Conservation (phyloP, 1,139 yeast species). For the Geotrichum macrosporum region DNA sequence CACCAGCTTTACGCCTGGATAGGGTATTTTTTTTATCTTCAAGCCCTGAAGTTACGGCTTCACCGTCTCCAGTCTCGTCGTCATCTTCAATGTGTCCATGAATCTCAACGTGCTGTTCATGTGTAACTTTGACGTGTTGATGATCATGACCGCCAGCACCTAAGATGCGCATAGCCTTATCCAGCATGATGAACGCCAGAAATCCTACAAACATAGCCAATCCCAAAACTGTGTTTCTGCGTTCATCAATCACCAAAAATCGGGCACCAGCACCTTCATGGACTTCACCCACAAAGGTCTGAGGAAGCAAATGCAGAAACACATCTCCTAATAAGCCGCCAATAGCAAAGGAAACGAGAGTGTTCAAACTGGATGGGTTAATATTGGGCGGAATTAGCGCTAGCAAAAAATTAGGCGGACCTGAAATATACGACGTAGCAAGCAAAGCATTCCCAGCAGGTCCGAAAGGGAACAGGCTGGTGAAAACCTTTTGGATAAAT, state of each 20-base stretch:
- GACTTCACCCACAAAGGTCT: slow-evolving; percentile 52
- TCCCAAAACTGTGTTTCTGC: slow-evolving; percentile 48
- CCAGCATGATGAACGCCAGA: slow-evolving; percentile 51
- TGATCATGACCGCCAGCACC: slow-evolving; percentile 40
- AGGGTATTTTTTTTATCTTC: slow-evolving; percentile 18
- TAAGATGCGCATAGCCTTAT: slow-evolving; percentile 51
- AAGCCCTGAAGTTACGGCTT: slow-evolving; percentile 19
- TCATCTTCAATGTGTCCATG: slow-evolving; percentile 22
- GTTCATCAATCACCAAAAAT: slow-evolving; percentile 48
- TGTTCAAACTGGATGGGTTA: slow-evolving; percentile 45
- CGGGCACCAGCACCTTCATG: slow-evolving; percentile 40
- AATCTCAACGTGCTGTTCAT: slow-evolving; percentile 16
- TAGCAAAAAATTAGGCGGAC: slow-evolving; percentile 56
- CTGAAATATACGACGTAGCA: slow-evolving; percentile 59
- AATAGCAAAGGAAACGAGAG: slow-evolving; percentile 60
- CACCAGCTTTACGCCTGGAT: slow-evolving; percentile 6
- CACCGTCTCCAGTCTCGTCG: slow-evolving; percentile 29
- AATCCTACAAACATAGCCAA: slow-evolving; percentile 55
- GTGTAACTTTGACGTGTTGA: slow-evolving; percentile 43
- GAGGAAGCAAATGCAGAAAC: slow-evolving; percentile 61
- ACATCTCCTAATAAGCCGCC: slow-evolving; percentile 71
- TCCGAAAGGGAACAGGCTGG: slow-evolving; percentile 48
- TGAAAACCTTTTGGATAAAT: slow-evolving; percentile 29
- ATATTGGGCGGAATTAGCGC: slow-evolving; percentile 50
- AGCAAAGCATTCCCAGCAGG: slow-evolving; percentile 55